A percentile compares a stretch with the other conserved stretches of the same genome.
phyloP scores from a whole-genome alignment of 805 yeast species.

The Zygosaccharomyces bailii region DNA sequence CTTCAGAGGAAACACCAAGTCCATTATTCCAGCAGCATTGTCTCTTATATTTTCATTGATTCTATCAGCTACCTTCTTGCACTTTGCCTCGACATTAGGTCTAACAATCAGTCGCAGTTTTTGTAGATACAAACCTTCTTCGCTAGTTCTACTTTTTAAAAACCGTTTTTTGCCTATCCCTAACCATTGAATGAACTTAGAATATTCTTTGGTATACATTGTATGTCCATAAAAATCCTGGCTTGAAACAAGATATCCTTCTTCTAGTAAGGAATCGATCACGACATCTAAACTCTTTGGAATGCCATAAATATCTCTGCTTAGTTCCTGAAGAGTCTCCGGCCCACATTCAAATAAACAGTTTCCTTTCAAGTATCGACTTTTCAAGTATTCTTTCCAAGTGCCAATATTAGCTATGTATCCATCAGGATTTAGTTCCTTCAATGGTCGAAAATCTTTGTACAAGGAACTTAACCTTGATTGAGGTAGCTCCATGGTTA shows the following conservation, averaged over 20 bases:
- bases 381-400: slow-evolving; percentile 35
- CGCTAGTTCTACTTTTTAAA: slow-evolving; percentile 18
- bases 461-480: slow-evolving; percentile 40
- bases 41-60: slow-evolving; percentile 19
- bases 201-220: slow-evolving; percentile 5
- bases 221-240: slow-evolving; percentile 23
- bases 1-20: slow-evolving; percentile 20
- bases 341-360: slow-evolving; percentile 32
- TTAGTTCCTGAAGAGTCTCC: slow-evolving; percentile 28
- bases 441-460: slow-evolving; percentile 38
- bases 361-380: slow-evolving; percentile 8
- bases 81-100: slow-evolving; percentile 15
- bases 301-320: slow-evolving; percentile 31
- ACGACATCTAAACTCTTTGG: slow-evolving; percentile 39
- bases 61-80: slow-evolving; percentile 8
- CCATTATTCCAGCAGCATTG: slow-evolving; percentile 23
- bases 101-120: slow-evolving; percentile 18
- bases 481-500: slow-evolving; percentile 25
- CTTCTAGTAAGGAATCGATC: slow-evolving; percentile 33
- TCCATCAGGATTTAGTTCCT: slow-evolving; percentile 41
- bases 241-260: slow-evolving; percentile 31
- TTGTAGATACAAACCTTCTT: slow-evolving; percentile 21
- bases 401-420: slow-evolving; percentile 40
- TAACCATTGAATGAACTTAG: slow-evolving; percentile 18
- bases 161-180: slow-evolving; percentile 7